A percentile compares a stretch with the other conserved stretches of the same genome.
These are phyloP conservation scores for Boletus reticuloceps DNA, from an alignment of 768 basidiomycete genomes.

Conservation along the genomic window DNA sequence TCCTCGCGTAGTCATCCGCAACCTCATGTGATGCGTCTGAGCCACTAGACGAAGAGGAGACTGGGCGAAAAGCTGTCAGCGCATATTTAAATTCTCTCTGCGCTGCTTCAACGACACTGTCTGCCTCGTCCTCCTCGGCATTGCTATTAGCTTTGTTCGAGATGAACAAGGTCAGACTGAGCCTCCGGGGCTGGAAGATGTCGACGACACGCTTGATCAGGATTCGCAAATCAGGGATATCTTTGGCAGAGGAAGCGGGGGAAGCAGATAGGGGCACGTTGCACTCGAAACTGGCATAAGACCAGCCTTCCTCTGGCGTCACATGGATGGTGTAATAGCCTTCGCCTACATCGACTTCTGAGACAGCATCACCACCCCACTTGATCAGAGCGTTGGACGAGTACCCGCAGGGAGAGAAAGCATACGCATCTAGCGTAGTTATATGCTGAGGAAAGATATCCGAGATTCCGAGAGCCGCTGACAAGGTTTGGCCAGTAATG, in stretches of 20 bases:
- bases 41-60: constrained; percentile 21
- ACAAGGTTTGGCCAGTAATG: constrained; percentile 42
- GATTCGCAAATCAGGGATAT: constrained; percentile 72
- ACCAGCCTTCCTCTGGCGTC: constrained; percentile 97
- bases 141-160: constrained; percentile 55
- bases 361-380: constrained; percentile 42
- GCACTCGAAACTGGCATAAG: constrained; percentile 98
- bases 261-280: constrained; percentile 72
- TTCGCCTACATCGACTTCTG: constrained; percentile 48
- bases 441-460: constrained; percentile 76
- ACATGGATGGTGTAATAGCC: constrained; percentile 99
- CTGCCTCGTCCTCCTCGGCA: constrained; percentile 44
- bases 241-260: constrained; percentile 27
- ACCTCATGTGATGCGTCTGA: constrained; percentile 15
- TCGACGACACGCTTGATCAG: constrained; percentile 85
- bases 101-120: constrained; percentile 63
- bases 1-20: constrained; percentile 26
- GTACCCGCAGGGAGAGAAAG: constrained; percentile 95
- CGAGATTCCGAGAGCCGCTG: constrained; percentile 72
- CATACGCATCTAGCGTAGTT: constrained; percentile 87
- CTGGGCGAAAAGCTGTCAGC: constrained; percentile 35
- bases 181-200: constrained; percentile 88
- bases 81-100: constrained; percentile 75
- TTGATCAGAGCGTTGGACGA: constrained; percentile 87
- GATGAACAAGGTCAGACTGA: constrained; percentile 89